A percentile compares a stretch with the other conserved stretches of the same genome.
phyloP scores from a whole-genome alignment of 2,329 filamentous ascomycete species.

The Neodidymelliopsis sp. region DNA sequence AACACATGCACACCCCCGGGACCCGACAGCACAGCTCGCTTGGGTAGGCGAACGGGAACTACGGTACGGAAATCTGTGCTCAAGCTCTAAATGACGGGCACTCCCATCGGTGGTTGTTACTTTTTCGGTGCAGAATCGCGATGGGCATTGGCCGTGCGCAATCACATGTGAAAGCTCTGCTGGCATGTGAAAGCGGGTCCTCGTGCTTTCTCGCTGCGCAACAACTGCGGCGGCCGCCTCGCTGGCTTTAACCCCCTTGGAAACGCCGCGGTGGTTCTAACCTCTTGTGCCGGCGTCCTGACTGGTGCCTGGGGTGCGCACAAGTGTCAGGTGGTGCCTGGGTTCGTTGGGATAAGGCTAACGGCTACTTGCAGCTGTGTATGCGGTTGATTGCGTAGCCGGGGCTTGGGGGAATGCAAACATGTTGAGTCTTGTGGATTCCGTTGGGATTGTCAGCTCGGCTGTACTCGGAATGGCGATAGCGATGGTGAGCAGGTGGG shows the following conservation, averaged over 20 bases:
- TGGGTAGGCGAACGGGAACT: constrained; percentile 21
- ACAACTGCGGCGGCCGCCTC: constrained; percentile 11
- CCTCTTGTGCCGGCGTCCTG: no score
- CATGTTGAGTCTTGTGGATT: constrained; percentile 11
- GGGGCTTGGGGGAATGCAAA: constrained; percentile 10
- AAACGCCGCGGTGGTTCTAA: constrained; percentile 18
- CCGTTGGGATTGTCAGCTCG: constrained; percentile 12
- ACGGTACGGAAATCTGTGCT: constrained; percentile 22
- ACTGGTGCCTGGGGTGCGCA: no score
- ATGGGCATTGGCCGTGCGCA: constrained; percentile 19
- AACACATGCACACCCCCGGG: constrained; percentile 20
- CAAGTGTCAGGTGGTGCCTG: no score
- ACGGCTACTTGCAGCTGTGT: constrained; percentile 16
- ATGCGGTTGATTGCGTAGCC: constrained; percentile 4
- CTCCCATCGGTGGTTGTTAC: constrained; percentile 14
- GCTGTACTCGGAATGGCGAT: constrained; percentile 3
- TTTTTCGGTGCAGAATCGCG: constrained; percentile 15
- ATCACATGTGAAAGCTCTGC: constrained; percentile 18
- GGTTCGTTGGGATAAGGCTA: constrained; percentile 15
- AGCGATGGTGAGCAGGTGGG: not conserved
- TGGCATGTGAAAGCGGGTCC: constrained; percentile 21
- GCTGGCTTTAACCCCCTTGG: constrained; percentile 18
- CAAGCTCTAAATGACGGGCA: constrained; percentile 19
- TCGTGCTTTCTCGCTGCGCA: constrained; percentile 6
- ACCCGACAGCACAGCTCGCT: constrained; percentile 20